Conservation (phyloP, 2,329 filamentous ascomycete genomes). For the Fusarium sterilihyphosum region DNA sequence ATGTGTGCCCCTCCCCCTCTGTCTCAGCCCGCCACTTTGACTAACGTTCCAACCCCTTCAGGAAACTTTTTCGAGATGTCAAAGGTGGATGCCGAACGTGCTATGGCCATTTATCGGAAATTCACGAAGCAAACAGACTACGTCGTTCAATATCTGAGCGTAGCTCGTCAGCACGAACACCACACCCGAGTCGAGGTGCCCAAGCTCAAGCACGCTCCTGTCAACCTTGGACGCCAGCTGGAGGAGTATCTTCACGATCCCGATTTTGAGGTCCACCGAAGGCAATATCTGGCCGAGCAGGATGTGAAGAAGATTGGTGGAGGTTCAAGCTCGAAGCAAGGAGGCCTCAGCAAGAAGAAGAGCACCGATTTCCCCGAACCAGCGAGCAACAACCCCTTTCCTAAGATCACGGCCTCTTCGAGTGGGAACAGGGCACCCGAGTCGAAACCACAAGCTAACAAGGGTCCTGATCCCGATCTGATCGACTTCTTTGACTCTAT, state of each 20-base stretch:
- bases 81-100: constrained; percentile 88
- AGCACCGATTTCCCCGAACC: constrained; percentile 51
- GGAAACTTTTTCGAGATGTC: constrained; percentile 99
- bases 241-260: constrained; percentile 95
- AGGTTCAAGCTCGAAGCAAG: constrained; percentile 43
- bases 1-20: constrained; percentile 46
- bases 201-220: constrained; percentile 96
- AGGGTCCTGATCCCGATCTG: constrained; percentile 77
- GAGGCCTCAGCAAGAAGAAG: constrained; percentile 48
- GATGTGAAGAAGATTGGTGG: constrained; percentile 71
- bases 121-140: constrained; percentile 93
- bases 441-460: constrained; percentile 62
- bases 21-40: constrained; percentile 14
- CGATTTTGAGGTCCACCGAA: constrained; percentile 92
- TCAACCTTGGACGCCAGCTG: constrained; percentile 86
- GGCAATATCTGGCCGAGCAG: constrained; percentile 91
- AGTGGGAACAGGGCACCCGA: constrained; percentile 45
- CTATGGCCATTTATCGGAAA: constrained; percentile 89
- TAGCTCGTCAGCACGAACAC: constrained; percentile 90
- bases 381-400: constrained; percentile 57
- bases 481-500: constrained; percentile 97
- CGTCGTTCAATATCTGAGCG: constrained; percentile 88
- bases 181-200: constrained; percentile 94
- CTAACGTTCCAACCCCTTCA: constrained; percentile 50
- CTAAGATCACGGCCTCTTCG: constrained; percentile 43